phyloP scores from a whole-genome alignment of 768 basidiomycete species.

The Xerocomellus chrysenteron region DNA sequence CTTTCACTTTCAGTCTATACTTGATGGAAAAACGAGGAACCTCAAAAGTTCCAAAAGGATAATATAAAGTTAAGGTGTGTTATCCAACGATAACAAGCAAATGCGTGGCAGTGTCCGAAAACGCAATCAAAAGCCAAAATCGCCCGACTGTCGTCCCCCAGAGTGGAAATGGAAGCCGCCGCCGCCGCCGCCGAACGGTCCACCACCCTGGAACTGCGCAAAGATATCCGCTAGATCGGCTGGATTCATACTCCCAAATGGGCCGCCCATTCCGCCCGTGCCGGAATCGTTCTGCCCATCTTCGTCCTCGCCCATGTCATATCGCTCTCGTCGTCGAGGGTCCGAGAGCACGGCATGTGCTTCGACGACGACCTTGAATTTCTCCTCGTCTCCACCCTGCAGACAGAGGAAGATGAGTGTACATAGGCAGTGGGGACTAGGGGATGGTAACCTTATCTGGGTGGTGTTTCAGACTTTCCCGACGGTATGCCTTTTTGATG shows the following conservation, averaged over 20 bases:
- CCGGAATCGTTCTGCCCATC: slow-evolving; percentile 55
- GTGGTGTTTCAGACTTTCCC: slow-evolving; percentile 82
- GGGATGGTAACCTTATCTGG: slow-evolving; percentile 66
- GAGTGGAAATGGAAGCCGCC: slow-evolving; percentile 34
- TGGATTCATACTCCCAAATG: slow-evolving; percentile 39
- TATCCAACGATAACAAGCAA: neutral
- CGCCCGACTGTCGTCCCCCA: slow-evolving; percentile 7
- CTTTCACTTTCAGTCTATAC: neutral
- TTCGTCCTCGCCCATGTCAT: slow-evolving; percentile 82
- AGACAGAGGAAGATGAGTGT: slow-evolving; percentile 9
- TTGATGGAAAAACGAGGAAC: neutral
- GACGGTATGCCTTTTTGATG: slow-evolving; percentile 89
- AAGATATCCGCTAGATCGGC: slow-evolving; percentile 65
- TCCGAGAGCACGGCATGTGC: slow-evolving; percentile 83
- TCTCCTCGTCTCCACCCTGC: slow-evolving; percentile 92
- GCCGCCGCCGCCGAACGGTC: slow-evolving; percentile 31
- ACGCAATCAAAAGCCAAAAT: slow-evolving; percentile 16
- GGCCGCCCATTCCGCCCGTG: slow-evolving; percentile 41
- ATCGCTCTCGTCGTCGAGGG: slow-evolving; percentile 65
- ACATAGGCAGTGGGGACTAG: neutral
- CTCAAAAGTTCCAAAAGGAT: neutral
- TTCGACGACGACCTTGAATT: slow-evolving; percentile 89
- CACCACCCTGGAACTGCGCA: slow-evolving; percentile 55
- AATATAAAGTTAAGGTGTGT: slow-evolving; percentile 10
- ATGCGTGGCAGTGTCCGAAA: neutral